phyloP scores from a whole-genome alignment of 192 early-diverging fungal species.

The Mortierella hygrophila region DNA sequence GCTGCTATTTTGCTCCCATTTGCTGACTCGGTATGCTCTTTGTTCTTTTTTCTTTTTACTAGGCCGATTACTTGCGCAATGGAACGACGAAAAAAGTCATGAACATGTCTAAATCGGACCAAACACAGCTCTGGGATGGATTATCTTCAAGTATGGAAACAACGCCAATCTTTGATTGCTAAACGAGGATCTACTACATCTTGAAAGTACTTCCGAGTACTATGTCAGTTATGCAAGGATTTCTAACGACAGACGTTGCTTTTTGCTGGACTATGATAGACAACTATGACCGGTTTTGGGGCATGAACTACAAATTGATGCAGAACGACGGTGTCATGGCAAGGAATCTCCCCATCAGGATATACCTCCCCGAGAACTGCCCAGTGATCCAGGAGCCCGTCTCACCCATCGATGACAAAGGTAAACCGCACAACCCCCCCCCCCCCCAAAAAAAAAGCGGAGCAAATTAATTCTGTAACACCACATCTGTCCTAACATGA shows the following conservation, averaged over 20 bases:
- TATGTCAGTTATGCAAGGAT: neutral
- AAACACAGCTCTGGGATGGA: constrained; percentile 84
- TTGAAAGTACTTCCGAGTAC: constrained; percentile 24
- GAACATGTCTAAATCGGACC: constrained; percentile 86
- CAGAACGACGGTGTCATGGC: constrained; percentile 57
- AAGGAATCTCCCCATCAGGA: constrained; percentile 69
- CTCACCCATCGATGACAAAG: constrained; percentile 61
- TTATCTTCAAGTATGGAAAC: constrained; percentile 65
- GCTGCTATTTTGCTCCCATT: neutral
- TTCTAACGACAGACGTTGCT: neutral
- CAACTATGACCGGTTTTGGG: constrained; percentile 71
- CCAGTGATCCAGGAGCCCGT: constrained; percentile 75
- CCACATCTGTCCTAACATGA: neutral
- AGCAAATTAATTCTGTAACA: neutral
- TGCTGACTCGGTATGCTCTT: neutral
- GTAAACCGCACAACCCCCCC: constrained; percentile 20
- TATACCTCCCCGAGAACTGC: constrained; percentile 69
- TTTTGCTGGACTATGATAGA: constrained; percentile 37
- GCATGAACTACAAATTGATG: constrained; percentile 70
- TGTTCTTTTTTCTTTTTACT: neutral
- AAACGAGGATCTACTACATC: constrained; percentile 55
- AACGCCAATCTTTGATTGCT: constrained; percentile 12
- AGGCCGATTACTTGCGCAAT: constrained; percentile 88
- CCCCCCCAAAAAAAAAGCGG: no score
- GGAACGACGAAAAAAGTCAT: constrained; percentile 88